Percentiles rank a stretch among this genome's conserved stretches.
phyloP scores from a whole-genome alignment of 1,284 basidiomycete species.

The Erythrobasidium hasegawianum region DNA sequence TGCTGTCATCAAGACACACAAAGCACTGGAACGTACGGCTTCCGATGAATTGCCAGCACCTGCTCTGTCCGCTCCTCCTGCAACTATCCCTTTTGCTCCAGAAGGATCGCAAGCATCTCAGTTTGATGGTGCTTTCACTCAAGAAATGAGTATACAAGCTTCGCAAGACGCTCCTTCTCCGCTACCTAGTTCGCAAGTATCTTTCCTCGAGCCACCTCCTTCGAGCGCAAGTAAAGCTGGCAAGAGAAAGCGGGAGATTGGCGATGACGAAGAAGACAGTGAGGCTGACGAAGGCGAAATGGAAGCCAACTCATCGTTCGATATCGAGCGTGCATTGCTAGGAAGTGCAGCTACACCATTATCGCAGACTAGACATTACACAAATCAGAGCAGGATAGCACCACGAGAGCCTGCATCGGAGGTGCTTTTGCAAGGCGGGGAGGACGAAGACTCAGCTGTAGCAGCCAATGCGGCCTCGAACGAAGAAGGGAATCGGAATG shows the following conservation, averaged over 20 bases:
- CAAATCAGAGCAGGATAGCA: too few relatives aligned
- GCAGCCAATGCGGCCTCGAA: not conserved
- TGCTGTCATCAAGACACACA: not conserved
- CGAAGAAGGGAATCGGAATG: not conserved
- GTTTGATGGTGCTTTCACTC: not conserved
- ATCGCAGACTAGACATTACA: not conserved
- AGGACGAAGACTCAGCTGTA: not conserved
- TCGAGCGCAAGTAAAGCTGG: not conserved
- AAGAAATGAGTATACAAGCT: not conserved
- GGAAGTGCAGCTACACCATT: not conserved
- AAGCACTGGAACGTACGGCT: not conserved
- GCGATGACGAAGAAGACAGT: not conserved
- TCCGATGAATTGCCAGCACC: constrained; percentile 26
- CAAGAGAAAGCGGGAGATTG: not conserved
- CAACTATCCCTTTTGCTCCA: constrained; percentile 8
- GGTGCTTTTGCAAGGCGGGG: not conserved
- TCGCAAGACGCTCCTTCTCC: constrained; percentile 2
- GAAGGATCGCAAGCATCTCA: not conserved
- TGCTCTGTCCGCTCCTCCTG: constrained; percentile 27
- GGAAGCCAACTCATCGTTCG: not conserved
- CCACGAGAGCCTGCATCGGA: not conserved
- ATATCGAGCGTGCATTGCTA: not conserved
- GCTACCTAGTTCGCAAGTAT: not conserved
- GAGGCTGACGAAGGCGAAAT: not conserved
- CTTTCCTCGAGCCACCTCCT: not conserved